Percentiles rank a stretch among this genome's conserved stretches.
Evolutionary conservation across 805 yeast genomes (phyloP).

Genomic region (Metschnikowia lunata): DNA sequence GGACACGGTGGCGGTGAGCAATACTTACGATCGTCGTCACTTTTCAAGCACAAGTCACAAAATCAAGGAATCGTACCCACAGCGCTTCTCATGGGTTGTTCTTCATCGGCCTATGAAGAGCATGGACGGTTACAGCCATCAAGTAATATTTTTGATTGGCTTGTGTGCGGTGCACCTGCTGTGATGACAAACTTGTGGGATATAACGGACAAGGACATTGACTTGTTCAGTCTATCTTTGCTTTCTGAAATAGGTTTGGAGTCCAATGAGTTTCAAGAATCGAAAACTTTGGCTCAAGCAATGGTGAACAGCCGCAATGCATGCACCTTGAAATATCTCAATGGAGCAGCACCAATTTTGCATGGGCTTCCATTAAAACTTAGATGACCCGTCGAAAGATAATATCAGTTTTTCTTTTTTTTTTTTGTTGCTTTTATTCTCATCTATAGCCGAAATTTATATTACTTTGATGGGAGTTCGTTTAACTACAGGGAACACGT

Average conservation of each 20-base stretch:
- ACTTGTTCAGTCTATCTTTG: slow-evolving; percentile 60
- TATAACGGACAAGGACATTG: slow-evolving; percentile 94
- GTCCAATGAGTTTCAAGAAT: slow-evolving; percentile 15
- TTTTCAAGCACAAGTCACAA: slow-evolving; percentile 27
- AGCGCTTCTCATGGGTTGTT: slow-evolving; percentile 77
- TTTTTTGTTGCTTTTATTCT: too few species aligned
- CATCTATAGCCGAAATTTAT: too few species aligned
- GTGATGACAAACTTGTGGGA: slow-evolving; percentile 90
- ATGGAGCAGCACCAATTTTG: slow-evolving; percentile 90
- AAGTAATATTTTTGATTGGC: slow-evolving; percentile 74
- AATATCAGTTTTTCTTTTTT: too few species aligned
- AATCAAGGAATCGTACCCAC: slow-evolving; percentile 50
- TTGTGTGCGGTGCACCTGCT: slow-evolving; percentile 79
- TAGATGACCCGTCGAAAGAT: neutral
- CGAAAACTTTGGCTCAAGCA: slow-evolving; percentile 47
- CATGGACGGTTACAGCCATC: slow-evolving; percentile 63
- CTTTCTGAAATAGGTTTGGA: slow-evolving; percentile 64
- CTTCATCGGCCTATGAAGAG: slow-evolving; percentile 65
- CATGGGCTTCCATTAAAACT: slow-evolving; percentile 73
- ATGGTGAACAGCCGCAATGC: slow-evolving; percentile 56
- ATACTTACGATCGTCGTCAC: slow-evolving; percentile 52
- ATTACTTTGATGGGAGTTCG: too few species aligned
- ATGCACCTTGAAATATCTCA: slow-evolving; percentile 69
- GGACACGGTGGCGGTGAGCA: slow-evolving; percentile 99
- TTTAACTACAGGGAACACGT: too few species aligned